Evolutionary conservation across 768 basidiomycete genomes (phyloP), one percentile per base, ranked within the genome.

Genomic region (Pleurotus cornucopiae): DNA sequence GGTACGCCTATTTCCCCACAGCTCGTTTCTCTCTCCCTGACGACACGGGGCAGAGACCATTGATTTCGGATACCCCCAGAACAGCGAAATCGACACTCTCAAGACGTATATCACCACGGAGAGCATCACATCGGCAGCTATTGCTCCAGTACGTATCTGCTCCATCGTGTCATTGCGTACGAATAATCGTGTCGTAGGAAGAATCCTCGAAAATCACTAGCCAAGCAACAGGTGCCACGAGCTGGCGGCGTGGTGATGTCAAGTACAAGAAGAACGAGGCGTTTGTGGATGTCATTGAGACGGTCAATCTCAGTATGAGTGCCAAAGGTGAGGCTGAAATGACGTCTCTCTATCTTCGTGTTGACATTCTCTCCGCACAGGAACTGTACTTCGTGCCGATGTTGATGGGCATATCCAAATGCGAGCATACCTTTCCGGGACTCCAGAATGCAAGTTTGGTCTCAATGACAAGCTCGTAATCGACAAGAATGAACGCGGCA

Each of bases 251-350:
- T 56, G 88, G 84, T 13, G 97, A 98, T 66, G 95, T 98, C 65
- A 96, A 95, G 70, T 98, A 99, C 72, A 90, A 97, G 77, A 99
- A 98, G 81, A 99, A 99, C 62, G 97, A 99, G 66, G 97, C 97
- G 0, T 99, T 98, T 62, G 96, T 99, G n/a, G 97, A 99, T 67
- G 97, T 99, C 6, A 91, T 99, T 44, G 97, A 99, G 75, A 91
- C 82, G 2, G 91, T 99, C 59, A 98, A 99, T 66, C 69, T 98
- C 54, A 88, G 92, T 63, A 97, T 98, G 95, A 96, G 93, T 68
- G 90, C 94, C 2, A 98, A 96, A 76, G 95, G 94, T 89, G 58
- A 47, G 23, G 77, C 66, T 13, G 3, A 48, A 25, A 49, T 59
- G 13, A 13, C 39, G 6, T 11, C 41, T 44, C 41, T 44, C 7